Conservation (phyloP, 2,329 filamentous ascomycete genomes). For the Parastagonospora nodorum region DNA sequence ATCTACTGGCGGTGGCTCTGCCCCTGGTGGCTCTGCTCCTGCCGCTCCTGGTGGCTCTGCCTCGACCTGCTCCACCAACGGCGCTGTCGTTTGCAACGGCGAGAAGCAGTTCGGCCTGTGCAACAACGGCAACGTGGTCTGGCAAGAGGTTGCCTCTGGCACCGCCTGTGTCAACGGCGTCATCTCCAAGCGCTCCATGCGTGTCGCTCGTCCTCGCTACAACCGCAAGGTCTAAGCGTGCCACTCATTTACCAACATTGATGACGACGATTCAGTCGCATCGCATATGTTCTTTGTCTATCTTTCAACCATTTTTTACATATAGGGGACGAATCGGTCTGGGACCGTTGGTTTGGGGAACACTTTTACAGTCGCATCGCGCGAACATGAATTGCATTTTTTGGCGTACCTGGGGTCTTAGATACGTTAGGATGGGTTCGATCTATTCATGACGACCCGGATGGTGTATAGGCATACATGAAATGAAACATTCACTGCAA, state of each 20-base stretch:
- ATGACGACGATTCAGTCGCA: background rate
- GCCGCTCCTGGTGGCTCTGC: slow-evolving; percentile 8
- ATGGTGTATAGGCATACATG: background rate
- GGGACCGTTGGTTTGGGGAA: slow-evolving; percentile 13
- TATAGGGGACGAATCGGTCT: slow-evolving; percentile 13
- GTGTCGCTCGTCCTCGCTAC: slow-evolving; percentile 33
- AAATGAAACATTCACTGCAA: background rate
- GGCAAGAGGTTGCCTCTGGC: slow-evolving; percentile 50
- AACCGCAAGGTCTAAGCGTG: slow-evolving; percentile 9
- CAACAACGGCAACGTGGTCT: slow-evolving; percentile 49
- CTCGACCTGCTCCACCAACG: slow-evolving; percentile 37
- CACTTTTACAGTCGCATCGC: slow-evolving; percentile 5
- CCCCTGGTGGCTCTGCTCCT: slow-evolving; percentile 25
- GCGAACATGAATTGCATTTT: slow-evolving; percentile 3
- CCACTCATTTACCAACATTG: background rate
- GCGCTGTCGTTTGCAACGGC: slow-evolving; percentile 49
- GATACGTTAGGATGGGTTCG: background rate
- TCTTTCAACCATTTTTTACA: slow-evolving; percentile 5
- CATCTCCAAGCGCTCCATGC: slow-evolving; percentile 43
- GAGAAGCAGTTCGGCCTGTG: slow-evolving; percentile 49
- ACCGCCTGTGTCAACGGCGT: slow-evolving; percentile 51
- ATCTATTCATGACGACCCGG: background rate
- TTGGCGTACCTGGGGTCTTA: slow-evolving; percentile 8
- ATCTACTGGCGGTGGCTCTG: slow-evolving; percentile 19
- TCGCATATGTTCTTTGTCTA: slow-evolving; percentile 11